Conservation (phyloP, 768 basidiomycete genomes). For the Pisolithus marmoratus region DNA sequence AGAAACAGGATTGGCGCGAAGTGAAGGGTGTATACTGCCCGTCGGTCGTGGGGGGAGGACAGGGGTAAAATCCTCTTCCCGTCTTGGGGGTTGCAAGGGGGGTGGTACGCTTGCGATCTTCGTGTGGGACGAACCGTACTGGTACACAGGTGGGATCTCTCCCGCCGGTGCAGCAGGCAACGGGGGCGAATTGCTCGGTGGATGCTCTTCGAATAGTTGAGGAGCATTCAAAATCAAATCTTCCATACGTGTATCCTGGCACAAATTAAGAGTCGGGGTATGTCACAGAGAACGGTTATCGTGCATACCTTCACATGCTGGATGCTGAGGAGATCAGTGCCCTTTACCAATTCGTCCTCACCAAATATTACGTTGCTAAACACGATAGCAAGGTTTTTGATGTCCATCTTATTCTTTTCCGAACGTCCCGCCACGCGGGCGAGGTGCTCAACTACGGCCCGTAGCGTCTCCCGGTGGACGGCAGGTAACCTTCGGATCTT, state of each 20-base stretch:
- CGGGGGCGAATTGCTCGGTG: conserved; percentile 52
- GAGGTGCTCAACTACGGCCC: conserved; percentile 77
- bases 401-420: conserved; percentile 89
- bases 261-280: conserved; percentile 19
- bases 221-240: conserved; percentile 71
- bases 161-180: conserved; percentile 68
- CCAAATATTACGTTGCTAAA: conserved; percentile 88
- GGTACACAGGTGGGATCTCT: conserved; percentile 49
- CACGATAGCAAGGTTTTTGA: conserved; percentile 86
- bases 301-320: conserved; percentile 62
- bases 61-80: conserved; percentile 66
- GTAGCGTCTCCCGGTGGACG: conserved; percentile 82
- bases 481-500: conserved; percentile 80
- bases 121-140: conserved; percentile 71
- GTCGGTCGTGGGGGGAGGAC: conserved; percentile 62
- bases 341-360: conserved; percentile 83
- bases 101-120: conserved; percentile 47
- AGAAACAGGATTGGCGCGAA: conserved; percentile 46
- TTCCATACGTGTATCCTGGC: conserved; percentile 71
- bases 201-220: conserved; percentile 59
- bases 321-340: conserved; percentile 70
- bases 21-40: conserved; percentile 75
- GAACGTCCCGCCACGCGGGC: conserved; percentile 58
- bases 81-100: conserved; percentile 16
- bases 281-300: conserved; percentile 15